Conservation (phyloP, 2,329 filamentous ascomycete genomes). For the Clonostachys solani region DNA sequence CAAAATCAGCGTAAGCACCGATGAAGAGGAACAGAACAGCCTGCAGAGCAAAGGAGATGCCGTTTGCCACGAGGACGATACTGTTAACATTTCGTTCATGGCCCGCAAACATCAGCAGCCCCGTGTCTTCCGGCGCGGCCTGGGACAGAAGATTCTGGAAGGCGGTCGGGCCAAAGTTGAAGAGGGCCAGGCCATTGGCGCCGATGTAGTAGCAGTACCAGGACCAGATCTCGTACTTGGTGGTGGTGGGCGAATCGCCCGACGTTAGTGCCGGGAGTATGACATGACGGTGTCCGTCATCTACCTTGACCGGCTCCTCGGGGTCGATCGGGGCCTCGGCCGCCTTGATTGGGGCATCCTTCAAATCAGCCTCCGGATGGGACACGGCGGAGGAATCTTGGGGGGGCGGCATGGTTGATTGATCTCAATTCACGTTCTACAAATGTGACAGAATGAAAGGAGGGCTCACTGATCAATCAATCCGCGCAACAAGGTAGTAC, state of each 20-base stretch:
- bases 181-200: constrained; percentile 57
- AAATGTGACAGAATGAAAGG: too few species aligned
- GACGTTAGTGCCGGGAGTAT: not conserved
- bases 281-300: not conserved
- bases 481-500: too few species aligned
- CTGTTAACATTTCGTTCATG: constrained; percentile 55
- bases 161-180: constrained; percentile 59
- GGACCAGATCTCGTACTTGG: not conserved
- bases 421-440: too few species aligned
- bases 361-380: too few species aligned
- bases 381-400: too few species aligned
- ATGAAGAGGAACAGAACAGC: constrained; percentile 50
- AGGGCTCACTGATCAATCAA: not conserved
- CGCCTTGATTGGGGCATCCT: too few species aligned
- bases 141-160: constrained; percentile 62
- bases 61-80: constrained; percentile 62
- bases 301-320: not conserved
- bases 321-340: not conserved
- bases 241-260: not conserved
- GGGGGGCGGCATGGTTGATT: too few species aligned
- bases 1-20: constrained; percentile 58
- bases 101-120: constrained; percentile 51
- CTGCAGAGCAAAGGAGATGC: constrained; percentile 65
- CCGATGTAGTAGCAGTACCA: constrained; percentile 53
- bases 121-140: constrained; percentile 45